Conservation (phyloP, 169 alveolate genomes). For the Miamiensis avidus region DNA sequence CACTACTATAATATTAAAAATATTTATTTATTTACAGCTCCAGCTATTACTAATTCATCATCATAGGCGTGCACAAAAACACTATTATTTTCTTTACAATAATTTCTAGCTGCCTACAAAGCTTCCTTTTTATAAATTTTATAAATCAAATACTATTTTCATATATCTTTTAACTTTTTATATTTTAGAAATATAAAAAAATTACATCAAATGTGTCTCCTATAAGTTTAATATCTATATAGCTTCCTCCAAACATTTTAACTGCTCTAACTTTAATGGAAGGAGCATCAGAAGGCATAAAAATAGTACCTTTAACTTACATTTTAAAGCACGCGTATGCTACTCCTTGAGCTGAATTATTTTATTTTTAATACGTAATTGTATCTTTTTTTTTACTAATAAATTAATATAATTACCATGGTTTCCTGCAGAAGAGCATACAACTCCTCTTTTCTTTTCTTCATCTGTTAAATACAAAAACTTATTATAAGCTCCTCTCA, state of each 20-base stretch:
- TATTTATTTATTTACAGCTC: background rate
- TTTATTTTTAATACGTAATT: too few species aligned
- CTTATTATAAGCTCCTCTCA: conserved; percentile 66
- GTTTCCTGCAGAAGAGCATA: conserved; percentile 65
- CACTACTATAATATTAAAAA: background rate
- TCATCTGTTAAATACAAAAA: conserved; percentile 36
- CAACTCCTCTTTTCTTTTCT: conserved; percentile 40
- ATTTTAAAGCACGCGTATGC: conserved; percentile 60
- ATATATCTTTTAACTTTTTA: background rate
- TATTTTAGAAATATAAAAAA: background rate
- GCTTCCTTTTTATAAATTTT: background rate
- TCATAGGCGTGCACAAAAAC: conserved; percentile 47
- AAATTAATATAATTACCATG: too few species aligned
- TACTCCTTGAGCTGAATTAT: conserved; percentile 81
- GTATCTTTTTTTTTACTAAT: too few species aligned
- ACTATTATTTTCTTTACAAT: conserved; percentile 23
- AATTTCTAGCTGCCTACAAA: conserved; percentile 27
- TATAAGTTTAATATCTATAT: conserved; percentile 20
- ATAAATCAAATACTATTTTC: background rate
- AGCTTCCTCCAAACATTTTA: conserved; percentile 32
- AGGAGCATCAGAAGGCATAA: conserved; percentile 70
- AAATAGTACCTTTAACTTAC: conserved; percentile 53
- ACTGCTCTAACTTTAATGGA: conserved; percentile 63
- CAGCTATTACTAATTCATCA: conserved; percentile 46
- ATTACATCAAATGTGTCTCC: conserved; percentile 41